Percentiles rank a stretch among this genome's conserved stretches.
Conservation (phyloP, 2,329 filamentous ascomycete species). For the Cladophialophora psammophila region DNA sequence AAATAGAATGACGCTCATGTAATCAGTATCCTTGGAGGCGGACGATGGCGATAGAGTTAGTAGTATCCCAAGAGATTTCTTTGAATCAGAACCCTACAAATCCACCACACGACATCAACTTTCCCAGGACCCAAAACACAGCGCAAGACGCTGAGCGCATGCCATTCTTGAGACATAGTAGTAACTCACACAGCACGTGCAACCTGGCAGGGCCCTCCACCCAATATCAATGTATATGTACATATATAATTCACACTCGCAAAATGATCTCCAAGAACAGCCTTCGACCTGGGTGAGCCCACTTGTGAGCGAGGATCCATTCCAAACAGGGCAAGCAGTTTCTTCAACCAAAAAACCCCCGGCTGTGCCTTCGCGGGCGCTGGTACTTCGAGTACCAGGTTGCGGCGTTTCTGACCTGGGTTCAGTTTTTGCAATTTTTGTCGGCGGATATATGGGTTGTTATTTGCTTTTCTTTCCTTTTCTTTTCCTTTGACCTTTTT, state of each 20-base stretch:
- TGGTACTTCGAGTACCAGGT: neutral
- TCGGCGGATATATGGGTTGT: neutral
- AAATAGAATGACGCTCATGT: no score
- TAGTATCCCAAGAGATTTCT: neutral
- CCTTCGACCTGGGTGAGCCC: neutral
- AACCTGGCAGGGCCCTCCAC: neutral
- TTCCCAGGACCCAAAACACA: neutral
- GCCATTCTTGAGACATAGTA: no score
- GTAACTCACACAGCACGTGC: neutral
- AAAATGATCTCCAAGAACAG: neutral
- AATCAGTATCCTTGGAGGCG: neutral
- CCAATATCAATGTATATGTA: neutral
- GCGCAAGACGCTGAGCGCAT: neutral
- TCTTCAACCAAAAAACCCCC: neutral
- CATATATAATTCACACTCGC: neutral
- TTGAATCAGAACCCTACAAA: no score
- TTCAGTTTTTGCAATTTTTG: neutral
- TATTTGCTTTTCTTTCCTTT: no score
- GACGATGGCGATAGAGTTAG: neutral
- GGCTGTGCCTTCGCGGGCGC: neutral
- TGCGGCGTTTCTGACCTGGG: neutral
- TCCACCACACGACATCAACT: no score
- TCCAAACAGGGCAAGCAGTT: neutral
- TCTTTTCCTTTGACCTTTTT: neutral
- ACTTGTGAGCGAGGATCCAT: neutral